Evolutionary conservation across 1,284 basidiomycete species (phyloP).

Genomic region (Macrocystidia cucumis): DNA sequence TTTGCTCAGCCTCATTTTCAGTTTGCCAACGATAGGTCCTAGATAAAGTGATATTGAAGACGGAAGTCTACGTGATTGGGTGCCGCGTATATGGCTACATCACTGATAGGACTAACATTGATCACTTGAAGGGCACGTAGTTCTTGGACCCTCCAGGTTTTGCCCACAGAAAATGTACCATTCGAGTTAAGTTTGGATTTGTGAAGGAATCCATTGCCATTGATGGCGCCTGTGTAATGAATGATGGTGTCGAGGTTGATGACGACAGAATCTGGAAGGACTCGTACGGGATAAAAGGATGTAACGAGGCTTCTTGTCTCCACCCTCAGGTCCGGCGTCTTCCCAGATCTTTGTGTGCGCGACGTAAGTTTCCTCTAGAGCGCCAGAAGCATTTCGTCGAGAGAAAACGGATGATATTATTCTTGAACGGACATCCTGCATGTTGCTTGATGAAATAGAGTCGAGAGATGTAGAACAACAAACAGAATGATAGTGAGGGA

Average conservation of each 20-base stretch:
- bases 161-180: slow-evolving; percentile 93
- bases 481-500: background rate
- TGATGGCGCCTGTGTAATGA: slow-evolving; percentile 45
- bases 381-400: slow-evolving; percentile 53
- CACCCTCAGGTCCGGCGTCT: slow-evolving; percentile 56
- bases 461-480: background rate
- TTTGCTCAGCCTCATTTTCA: slow-evolving; percentile 66
- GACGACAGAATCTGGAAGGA: slow-evolving; percentile 4
- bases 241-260: slow-evolving; percentile 13
- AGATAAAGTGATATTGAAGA: slow-evolving; percentile 77
- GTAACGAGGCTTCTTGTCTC: slow-evolving; percentile 74
- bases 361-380: slow-evolving; percentile 72
- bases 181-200: slow-evolving; percentile 97
- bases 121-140: slow-evolving; percentile 74
- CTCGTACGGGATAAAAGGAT: slow-evolving; percentile 78
- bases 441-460: slow-evolving; percentile 15
- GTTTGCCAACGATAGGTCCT: slow-evolving; percentile 87
- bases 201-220: slow-evolving; percentile 74
- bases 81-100: background rate
- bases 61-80: slow-evolving; percentile 35
- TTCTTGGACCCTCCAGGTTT: slow-evolving; percentile 89
- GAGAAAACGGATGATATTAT: slow-evolving; percentile 84
- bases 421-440: slow-evolving; percentile 58
- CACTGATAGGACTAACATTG: slow-evolving; percentile 43
- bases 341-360: slow-evolving; percentile 90